phyloP scores from a whole-genome alignment of 108 stramenopile genomes.

The Schizochytrium sp. region DNA sequence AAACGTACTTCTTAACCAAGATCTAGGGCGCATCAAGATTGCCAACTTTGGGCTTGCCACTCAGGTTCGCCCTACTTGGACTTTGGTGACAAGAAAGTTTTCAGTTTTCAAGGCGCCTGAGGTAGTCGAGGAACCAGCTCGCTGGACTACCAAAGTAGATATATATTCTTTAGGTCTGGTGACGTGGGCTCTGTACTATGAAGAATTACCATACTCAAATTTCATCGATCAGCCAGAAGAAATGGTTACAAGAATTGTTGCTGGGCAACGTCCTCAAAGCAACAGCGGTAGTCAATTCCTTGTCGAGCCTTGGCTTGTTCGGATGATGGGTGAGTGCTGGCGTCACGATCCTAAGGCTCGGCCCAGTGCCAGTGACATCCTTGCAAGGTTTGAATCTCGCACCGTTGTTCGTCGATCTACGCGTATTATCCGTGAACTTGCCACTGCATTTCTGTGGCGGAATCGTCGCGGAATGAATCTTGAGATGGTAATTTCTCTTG shows the following conservation, averaged over 20 bases:
- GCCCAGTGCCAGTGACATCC: background rate
- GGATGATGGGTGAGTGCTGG: background rate
- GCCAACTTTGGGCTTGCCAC: slow-evolving; percentile 42
- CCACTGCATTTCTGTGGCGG: too few species aligned
- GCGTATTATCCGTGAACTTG: background rate
- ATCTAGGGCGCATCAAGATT: background rate
- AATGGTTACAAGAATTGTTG: background rate
- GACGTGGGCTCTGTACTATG: background rate
- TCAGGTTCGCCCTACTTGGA: background rate
- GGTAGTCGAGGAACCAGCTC: background rate
- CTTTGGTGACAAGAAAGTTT: background rate
- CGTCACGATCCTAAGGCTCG: background rate
- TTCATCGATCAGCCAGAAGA: background rate
- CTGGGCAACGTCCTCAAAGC: background rate
- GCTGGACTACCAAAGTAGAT: slow-evolving; percentile 8
- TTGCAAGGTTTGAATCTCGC: background rate
- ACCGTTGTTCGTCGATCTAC: background rate
- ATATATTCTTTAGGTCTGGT: background rate
- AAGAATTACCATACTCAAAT: background rate
- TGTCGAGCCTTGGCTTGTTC: background rate
- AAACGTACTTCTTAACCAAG: background rate
- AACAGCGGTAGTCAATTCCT: background rate
- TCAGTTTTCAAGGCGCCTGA: slow-evolving; percentile 22
- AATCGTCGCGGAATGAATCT: too few species aligned
- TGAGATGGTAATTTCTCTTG: too few species aligned